These are phyloP conservation scores for Cryptococcus sp. DNA, from an alignment of 1,284 basidiomycete species.

Conservation along the genomic window DNA sequence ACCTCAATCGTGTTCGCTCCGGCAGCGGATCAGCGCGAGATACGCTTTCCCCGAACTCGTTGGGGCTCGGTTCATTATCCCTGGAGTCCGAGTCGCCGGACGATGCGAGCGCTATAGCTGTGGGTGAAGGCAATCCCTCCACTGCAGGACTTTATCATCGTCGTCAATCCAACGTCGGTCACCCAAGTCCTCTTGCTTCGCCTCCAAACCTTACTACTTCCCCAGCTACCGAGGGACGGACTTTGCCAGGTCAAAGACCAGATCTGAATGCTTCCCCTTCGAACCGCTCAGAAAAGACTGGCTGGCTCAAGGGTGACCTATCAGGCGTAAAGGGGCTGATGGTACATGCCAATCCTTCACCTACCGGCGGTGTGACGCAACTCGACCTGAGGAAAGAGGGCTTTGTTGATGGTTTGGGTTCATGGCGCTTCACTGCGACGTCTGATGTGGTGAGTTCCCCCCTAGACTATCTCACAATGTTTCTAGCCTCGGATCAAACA, in stretches of 20 bases:
- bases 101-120: constrained; percentile 17
- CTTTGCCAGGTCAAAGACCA: background rate
- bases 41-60: background rate
- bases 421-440: constrained; percentile 43
- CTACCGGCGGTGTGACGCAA: constrained; percentile 31
- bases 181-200: background rate
- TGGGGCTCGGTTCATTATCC: constrained; percentile 1
- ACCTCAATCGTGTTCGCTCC: background rate
- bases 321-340: constrained; percentile 34
- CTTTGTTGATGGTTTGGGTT: constrained; percentile 45
- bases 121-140: constrained; percentile 24
- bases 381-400: constrained; percentile 48
- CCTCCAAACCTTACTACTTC: constrained; percentile 5
- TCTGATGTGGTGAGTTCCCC: constrained; percentile 41
- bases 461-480: background rate
- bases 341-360: constrained; percentile 46
- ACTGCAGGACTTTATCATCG: constrained; percentile 29
- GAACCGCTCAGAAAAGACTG: constrained; percentile 28
- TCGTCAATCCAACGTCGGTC: constrained; percentile 17
- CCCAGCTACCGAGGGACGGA: background rate
- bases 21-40: background rate
- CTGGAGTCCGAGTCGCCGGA: background rate
- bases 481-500: background rate
- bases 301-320: constrained; percentile 49
- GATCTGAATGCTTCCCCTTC: constrained; percentile 2